A percentile compares a stretch with the other conserved stretches of the same genome.
Conservation (phyloP, 2,329 filamentous ascomycete species). For the Xenoacremonium recifei region DNA sequence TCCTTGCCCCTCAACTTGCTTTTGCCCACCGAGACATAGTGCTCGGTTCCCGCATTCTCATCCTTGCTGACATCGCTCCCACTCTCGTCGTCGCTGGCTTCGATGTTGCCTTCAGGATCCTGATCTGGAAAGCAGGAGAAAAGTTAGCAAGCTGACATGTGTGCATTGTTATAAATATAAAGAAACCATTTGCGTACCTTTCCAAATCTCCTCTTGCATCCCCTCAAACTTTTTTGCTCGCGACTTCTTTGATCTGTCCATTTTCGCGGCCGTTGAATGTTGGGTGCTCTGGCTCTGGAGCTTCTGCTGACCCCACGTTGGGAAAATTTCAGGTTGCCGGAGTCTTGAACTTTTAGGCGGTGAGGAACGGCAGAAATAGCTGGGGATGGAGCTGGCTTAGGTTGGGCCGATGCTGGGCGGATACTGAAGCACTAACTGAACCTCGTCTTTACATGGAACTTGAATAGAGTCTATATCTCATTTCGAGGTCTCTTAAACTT, state of each 20-base stretch:
- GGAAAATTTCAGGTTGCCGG: conserved; percentile 30
- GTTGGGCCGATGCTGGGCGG: no score
- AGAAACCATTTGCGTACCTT: conserved; percentile 48
- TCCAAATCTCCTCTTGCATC: conserved; percentile 58
- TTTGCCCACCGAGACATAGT: conserved; percentile 81
- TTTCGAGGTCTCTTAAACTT: no score
- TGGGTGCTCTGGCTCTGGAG: conserved; percentile 12
- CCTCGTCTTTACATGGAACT: no score
- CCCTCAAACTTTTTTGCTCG: conserved; percentile 61
- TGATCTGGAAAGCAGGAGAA: conserved; percentile 55
- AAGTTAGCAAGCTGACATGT: not conserved
- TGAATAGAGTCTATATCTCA: no score
- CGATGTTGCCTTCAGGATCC: conserved; percentile 71
- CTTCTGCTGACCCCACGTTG: conserved; percentile 34
- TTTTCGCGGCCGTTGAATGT: conserved; percentile 34
- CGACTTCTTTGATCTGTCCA: conserved; percentile 52
- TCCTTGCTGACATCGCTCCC: conserved; percentile 48
- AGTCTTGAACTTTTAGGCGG: conserved; percentile 52
- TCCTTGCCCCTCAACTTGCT: conserved; percentile 79
- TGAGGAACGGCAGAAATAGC: conserved; percentile 41
- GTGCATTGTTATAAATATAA: not conserved
- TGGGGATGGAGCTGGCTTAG: no score
- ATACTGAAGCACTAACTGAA: no score
- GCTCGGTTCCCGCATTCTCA: conserved; percentile 70
- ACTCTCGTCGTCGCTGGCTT: conserved; percentile 54